A percentile compares a stretch with the other conserved stretches of the same genome.
Evolutionary conservation across 2,329 filamentous ascomycete genomes (phyloP).

Genomic region (Parafenestella ontariensis): DNA sequence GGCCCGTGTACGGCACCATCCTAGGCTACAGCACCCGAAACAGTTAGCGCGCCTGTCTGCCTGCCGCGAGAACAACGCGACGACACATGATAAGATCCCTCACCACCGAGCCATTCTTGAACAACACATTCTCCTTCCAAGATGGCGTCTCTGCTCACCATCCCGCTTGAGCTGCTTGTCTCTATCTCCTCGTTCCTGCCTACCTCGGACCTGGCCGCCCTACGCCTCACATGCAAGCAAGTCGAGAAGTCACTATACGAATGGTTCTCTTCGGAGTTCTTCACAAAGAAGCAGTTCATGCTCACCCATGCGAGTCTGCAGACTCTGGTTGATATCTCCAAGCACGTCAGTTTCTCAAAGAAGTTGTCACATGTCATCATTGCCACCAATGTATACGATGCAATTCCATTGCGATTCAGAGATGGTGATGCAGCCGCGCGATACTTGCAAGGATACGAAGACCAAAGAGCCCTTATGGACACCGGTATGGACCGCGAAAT

Average conservation of each 20-base stretch:
- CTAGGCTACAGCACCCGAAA: constrained; percentile 21
- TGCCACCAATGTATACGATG: constrained; percentile 48
- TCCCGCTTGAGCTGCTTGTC: constrained; percentile 66
- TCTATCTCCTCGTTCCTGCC: constrained; percentile 61
- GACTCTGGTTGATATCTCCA: constrained; percentile 55
- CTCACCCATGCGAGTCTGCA: constrained; percentile 64
- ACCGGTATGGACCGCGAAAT: constrained; percentile 61
- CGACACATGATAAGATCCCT: constrained; percentile 19
- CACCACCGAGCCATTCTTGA: background rate
- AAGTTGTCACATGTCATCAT: constrained; percentile 60
- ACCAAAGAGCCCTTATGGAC: constrained; percentile 36
- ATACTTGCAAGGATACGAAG: constrained; percentile 29
- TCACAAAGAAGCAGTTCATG: constrained; percentile 72
- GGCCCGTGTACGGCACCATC: constrained; percentile 8
- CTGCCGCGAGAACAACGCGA: constrained; percentile 21
- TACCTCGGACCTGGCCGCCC: constrained; percentile 62
- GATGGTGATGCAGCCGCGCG: constrained; percentile 15
- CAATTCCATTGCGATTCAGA: constrained; percentile 19
- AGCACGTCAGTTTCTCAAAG: constrained; percentile 47
- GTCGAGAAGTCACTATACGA: constrained; percentile 63
- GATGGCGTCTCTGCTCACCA: constrained; percentile 34
- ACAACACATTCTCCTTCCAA: background rate
- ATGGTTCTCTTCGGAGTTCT: constrained; percentile 68
- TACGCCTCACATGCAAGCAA: constrained; percentile 64
- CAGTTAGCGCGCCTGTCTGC: constrained; percentile 19